Evolutionary conservation across 495 filamentous ascomycete genomes (phyloP).

Genomic region (Tuber umbilicatum): DNA sequence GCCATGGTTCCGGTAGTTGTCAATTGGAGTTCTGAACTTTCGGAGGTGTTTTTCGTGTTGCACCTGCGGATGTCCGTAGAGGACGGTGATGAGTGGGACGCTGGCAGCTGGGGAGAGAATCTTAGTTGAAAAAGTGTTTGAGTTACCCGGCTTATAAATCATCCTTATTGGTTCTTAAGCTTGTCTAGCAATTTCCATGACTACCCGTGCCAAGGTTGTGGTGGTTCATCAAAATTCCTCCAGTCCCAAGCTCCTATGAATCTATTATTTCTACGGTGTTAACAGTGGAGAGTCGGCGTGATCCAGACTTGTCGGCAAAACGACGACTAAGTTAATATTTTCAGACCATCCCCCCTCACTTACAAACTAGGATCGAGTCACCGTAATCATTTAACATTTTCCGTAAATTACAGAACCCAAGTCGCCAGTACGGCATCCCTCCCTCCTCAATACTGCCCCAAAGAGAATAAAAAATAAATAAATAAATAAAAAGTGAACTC

Average conservation of each 20-base stretch:
- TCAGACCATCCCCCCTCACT: background rate
- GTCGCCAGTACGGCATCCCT: background rate
- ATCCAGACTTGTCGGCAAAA: background rate
- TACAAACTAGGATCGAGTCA: background rate
- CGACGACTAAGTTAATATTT: background rate
- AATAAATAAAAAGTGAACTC: conserved; percentile 7
- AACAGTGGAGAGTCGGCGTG: background rate
- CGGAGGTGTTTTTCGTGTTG: background rate
- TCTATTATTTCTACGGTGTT: background rate
- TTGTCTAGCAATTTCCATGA: background rate
- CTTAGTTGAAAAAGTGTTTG: background rate
- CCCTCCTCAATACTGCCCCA: conserved; percentile 1
- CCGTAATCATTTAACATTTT: background rate
- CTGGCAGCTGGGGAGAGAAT: background rate
- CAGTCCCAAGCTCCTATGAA: background rate
- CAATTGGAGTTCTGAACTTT: background rate
- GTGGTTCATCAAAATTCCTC: background rate
- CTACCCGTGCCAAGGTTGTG: too few species aligned
- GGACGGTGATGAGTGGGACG: background rate
- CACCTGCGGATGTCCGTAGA: background rate
- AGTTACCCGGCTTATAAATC: background rate
- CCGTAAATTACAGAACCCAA: conserved; percentile 1
- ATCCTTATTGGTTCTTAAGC: background rate
- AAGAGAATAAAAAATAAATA: conserved; percentile 8
- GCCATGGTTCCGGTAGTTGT: conserved; percentile 17